Conservation (phyloP, 495 filamentous ascomycete species). For the Neurospora intermedia region DNA sequence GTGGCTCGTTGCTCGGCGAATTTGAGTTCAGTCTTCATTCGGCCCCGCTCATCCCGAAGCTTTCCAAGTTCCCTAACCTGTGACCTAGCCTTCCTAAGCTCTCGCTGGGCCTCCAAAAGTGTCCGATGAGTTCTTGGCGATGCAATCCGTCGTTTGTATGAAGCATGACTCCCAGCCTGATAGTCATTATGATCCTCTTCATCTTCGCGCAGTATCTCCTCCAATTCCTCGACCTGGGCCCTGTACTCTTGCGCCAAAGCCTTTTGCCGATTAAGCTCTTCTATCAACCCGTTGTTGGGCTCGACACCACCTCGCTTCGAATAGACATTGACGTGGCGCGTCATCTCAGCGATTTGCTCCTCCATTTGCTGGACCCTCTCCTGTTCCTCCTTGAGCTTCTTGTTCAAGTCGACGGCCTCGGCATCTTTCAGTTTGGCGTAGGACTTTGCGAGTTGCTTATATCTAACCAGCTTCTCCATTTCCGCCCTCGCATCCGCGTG, state of each 20-base stretch:
- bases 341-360: constrained; percentile 52
- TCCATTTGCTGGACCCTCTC: constrained; percentile 38
- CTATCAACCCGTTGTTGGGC: constrained; percentile 38
- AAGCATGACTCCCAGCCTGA: constrained; percentile 10
- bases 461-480: constrained; percentile 67
- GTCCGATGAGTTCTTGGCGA: constrained; percentile 38
- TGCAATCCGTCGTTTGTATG: constrained; percentile 19
- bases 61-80: constrained; percentile 40
- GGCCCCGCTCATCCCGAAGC: constrained; percentile 37
- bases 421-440: constrained; percentile 85
- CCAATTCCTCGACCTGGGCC: constrained; percentile 52
- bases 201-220: constrained; percentile 28
- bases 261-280: constrained; percentile 55
- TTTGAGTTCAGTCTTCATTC: constrained; percentile 34
- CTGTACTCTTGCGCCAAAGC: constrained; percentile 58
- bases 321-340: constrained; percentile 37
- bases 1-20: constrained; percentile 32
- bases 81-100: constrained; percentile 34
- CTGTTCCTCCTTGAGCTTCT: constrained; percentile 57
- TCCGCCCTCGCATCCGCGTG: constrained; percentile 67
- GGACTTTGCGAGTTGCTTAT: constrained; percentile 73
- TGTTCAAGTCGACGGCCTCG: constrained; percentile 59
- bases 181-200: constrained; percentile 28
- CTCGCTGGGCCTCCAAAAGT: constrained; percentile 33
- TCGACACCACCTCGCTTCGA: constrained; percentile 30